Conservation (phyloP, 176 grass and related monocot species). For the Elaeis guineensis region DNA sequence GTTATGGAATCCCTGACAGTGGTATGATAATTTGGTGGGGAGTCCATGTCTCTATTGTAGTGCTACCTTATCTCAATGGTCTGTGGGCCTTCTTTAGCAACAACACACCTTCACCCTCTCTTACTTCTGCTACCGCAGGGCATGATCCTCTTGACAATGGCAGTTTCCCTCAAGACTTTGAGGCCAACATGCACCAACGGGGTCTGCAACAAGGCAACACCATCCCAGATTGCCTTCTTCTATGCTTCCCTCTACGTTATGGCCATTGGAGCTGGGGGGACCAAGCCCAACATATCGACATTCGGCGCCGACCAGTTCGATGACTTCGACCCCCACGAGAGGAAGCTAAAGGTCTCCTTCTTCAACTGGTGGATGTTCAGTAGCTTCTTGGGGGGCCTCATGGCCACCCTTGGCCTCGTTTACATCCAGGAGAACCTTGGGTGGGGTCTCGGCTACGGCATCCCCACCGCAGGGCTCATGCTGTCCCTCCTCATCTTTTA, state of each 20-base stretch:
- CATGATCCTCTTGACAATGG: slow-evolving; percentile 2
- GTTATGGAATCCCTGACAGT: too few relatives aligned
- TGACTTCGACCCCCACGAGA: slow-evolving; percentile 41
- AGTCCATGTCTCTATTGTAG: too few relatives aligned
- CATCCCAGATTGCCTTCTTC: slow-evolving; percentile 43
- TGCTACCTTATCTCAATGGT: too few relatives aligned
- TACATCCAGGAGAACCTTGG: slow-evolving; percentile 68
- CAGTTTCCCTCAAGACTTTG: background rate
- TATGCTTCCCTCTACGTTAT: slow-evolving; percentile 49
- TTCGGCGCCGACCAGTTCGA: slow-evolving; percentile 86
- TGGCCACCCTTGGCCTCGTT: slow-evolving; percentile 48
- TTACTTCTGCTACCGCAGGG: slow-evolving; percentile 2
- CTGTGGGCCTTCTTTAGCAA: too few relatives aligned
- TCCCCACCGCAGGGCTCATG: slow-evolving; percentile 47
- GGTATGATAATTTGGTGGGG: too few relatives aligned
- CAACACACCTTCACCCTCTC: background rate
- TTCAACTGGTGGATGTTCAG: slow-evolving; percentile 96
- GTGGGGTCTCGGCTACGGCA: slow-evolving; percentile 52
- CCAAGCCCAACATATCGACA: slow-evolving; percentile 84
- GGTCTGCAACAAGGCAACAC: slow-evolving; percentile 26
- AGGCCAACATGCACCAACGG: background rate
- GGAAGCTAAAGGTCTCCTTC: slow-evolving; percentile 43
- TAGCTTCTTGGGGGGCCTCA: slow-evolving; percentile 44
- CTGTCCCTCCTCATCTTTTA: slow-evolving; percentile 44
- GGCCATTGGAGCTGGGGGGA: slow-evolving; percentile 59